These are phyloP conservation scores for Sphaerulina vaccinii DNA, from an alignment of 2,329 filamentous ascomycete genomes.

Conservation along the genomic window DNA sequence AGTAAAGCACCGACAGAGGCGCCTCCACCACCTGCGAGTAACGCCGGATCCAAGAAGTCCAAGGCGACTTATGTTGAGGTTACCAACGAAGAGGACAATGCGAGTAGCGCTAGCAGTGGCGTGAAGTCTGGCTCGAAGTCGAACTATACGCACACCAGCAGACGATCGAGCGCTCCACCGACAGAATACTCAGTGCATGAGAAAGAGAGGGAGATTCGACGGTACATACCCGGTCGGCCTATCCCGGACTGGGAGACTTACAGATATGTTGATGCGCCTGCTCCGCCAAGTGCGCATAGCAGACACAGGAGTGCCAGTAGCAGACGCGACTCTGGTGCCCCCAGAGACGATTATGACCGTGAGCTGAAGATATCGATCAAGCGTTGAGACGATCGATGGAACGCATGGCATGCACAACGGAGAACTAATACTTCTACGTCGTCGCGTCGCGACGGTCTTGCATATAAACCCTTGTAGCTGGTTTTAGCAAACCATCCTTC, in stretches of 20 bases:
- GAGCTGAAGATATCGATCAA: conserved; percentile 17
- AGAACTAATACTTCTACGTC: not conserved
- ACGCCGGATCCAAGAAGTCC: conserved; percentile 6
- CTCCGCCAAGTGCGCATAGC: conserved; percentile 21
- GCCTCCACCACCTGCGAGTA: conserved; percentile 3
- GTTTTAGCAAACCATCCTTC: not conserved
- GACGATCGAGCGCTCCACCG: conserved; percentile 6
- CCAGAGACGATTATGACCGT: conserved; percentile 10
- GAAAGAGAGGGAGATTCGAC: conserved; percentile 44
- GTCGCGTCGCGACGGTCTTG: not conserved
- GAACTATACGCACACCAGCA: conserved; percentile 6
- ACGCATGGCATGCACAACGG: too few species aligned
- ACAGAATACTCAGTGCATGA: conserved; percentile 45
- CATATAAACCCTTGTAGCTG: not conserved
- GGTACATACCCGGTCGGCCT: conserved; percentile 36
- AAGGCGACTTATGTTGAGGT: conserved; percentile 48
- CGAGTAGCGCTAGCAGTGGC: conserved; percentile 17
- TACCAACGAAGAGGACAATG: conserved; percentile 27
- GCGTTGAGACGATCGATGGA: not conserved
- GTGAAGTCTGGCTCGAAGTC: conserved; percentile 14
- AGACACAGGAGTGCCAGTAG: conserved; percentile 27
- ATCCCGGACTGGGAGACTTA: conserved; percentile 46
- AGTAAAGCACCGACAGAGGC: conserved; percentile 19
- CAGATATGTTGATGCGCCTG: conserved; percentile 45
- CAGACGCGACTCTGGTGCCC: conserved; percentile 5